Conservation (phyloP, 495 filamentous ascomycete species). For the Trichoderma orchidacearum region DNA sequence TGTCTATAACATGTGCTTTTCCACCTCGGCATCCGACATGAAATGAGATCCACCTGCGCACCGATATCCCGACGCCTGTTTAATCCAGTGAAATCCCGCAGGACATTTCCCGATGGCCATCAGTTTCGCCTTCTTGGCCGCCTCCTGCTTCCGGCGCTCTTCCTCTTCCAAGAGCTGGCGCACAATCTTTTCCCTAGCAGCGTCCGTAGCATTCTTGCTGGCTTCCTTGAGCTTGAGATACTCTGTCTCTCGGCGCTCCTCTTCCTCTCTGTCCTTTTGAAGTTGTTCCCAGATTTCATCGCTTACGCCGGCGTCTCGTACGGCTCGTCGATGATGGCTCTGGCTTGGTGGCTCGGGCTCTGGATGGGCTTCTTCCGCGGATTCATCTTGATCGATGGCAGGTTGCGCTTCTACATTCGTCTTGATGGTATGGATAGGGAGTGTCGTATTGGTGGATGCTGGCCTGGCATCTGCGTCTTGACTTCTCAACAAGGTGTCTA, state of each 20-base stretch:
- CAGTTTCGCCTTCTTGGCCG: constrained; percentile 28
- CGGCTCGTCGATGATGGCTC: neutral
- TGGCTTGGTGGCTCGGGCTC: neutral
- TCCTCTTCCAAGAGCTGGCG: constrained; percentile 16
- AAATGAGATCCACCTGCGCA: constrained; percentile 40
- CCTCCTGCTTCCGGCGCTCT: constrained; percentile 21
- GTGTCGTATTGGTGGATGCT: neutral
- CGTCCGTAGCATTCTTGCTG: constrained; percentile 7
- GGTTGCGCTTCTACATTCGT: constrained; percentile 2
- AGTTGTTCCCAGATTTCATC: constrained; percentile 51
- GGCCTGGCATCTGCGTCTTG: neutral
- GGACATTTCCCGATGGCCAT: constrained; percentile 34
- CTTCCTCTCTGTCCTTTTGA: constrained; percentile 28
- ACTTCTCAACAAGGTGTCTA: no score
- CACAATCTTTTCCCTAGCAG: constrained; percentile 14
- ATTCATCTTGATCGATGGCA: neutral
- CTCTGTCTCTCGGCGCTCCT: constrained; percentile 16
- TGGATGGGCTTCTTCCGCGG: neutral
- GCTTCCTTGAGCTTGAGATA: constrained; percentile 11
- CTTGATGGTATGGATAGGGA: constrained; percentile 2
- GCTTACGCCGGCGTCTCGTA: constrained; percentile 41
- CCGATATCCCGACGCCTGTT: constrained; percentile 34
- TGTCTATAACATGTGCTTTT: neutral
- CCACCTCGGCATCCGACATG: constrained; percentile 17
- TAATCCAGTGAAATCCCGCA: constrained; percentile 41